These are phyloP conservation scores for Clitopilus hobsonii DNA, from an alignment of 768 basidiomycete species.

Conservation along the genomic window DNA sequence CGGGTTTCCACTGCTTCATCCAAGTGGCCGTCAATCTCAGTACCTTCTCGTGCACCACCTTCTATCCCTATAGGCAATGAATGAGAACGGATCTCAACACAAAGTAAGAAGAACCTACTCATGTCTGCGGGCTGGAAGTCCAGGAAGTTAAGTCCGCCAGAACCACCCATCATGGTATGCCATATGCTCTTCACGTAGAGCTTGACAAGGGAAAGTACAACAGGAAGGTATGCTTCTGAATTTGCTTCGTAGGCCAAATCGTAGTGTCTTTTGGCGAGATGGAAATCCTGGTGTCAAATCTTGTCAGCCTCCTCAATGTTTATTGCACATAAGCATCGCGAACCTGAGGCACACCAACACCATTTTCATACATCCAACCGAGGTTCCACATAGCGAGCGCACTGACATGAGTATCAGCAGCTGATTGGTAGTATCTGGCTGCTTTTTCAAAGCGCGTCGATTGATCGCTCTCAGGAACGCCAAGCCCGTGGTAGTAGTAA, in stretches of 20 bases:
- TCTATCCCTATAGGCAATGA: background rate
- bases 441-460: constrained; percentile 78
- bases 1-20: constrained; percentile 15
- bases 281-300: constrained; percentile 68
- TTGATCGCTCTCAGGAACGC: constrained; percentile 67
- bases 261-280: constrained; percentile 94
- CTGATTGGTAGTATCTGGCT: constrained; percentile 90
- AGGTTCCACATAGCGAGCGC: constrained; percentile 98
- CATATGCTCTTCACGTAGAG: constrained; percentile 81
- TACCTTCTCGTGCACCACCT: background rate
- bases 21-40: constrained; percentile 30
- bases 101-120: constrained; percentile 17
- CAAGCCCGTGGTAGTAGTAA: constrained; percentile 91
- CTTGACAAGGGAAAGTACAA: constrained; percentile 75
- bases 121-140: constrained; percentile 47
- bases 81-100: background rate
- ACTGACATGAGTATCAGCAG: constrained; percentile 87
- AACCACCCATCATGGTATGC: constrained; percentile 72
- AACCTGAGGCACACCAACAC: constrained; percentile 85
- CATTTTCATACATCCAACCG: constrained; percentile 99
- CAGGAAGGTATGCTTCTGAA: constrained; percentile 84
- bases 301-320: background rate
- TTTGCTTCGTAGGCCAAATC: constrained; percentile 88
- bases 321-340: background rate
- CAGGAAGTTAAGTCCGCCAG: constrained; percentile 68